Conservation (phyloP, 2,329 filamentous ascomycete genomes). For the Fusarium sp. region DNA sequence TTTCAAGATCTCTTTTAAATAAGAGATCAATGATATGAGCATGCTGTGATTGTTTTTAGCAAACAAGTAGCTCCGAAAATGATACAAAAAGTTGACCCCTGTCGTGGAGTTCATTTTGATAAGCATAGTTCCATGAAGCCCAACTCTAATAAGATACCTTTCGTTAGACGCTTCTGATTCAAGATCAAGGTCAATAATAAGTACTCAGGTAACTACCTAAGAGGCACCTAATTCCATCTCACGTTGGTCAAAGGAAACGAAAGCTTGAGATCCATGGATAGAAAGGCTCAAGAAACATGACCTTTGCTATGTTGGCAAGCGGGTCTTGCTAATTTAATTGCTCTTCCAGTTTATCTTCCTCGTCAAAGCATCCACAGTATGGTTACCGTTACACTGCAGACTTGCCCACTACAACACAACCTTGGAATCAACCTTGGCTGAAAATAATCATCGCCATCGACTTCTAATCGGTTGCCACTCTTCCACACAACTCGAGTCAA, state of each 20-base stretch:
- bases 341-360: neutral
- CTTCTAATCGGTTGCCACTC: neutral
- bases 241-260: neutral
- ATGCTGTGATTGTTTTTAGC: neutral
- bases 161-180: too few species aligned
- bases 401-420: neutral
- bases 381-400: neutral
- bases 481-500: conserved; percentile 1
- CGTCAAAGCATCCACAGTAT: neutral
- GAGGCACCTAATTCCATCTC: too few species aligned
- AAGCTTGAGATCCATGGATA: neutral
- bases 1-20: neutral
- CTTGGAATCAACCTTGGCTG: conserved; percentile 23
- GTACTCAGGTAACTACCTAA: too few species aligned
- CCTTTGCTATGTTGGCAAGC: neutral
- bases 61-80: too few species aligned
- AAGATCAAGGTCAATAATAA: too few species aligned
- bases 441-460: conserved; percentile 6
- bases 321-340: neutral
- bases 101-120: neutral
- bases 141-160: too few species aligned
- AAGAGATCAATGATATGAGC: neutral
- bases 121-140: too few species aligned
- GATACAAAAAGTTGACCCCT: neutral
- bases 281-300: neutral